Percentiles rank a stretch among this genome's conserved stretches.
Conservation (phyloP, 2,329 filamentous ascomycete genomes). For the Diaporthe sp. region DNA sequence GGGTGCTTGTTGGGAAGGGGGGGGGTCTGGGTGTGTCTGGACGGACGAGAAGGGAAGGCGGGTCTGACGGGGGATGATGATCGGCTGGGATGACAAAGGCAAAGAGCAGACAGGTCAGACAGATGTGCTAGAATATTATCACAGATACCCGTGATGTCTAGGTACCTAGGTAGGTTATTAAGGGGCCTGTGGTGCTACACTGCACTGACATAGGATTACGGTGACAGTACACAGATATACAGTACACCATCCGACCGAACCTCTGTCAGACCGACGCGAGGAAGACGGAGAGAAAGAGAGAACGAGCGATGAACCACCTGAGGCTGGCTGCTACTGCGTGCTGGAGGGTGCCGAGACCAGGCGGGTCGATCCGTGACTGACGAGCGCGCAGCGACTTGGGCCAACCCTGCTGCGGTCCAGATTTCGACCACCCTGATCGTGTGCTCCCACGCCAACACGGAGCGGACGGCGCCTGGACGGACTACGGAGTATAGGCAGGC, state of each 20-base stretch:
- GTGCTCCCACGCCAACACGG: neutral
- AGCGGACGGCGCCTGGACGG: neutral
- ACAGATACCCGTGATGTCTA: neutral
- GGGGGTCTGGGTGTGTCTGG: conserved; percentile 10
- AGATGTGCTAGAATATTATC: neutral
- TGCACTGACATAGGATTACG: neutral
- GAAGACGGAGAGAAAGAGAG: neutral
- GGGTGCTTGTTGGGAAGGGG: neutral
- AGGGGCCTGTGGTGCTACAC: neutral
- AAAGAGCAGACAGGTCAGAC: neutral
- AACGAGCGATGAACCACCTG: neutral
- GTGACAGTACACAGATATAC: neutral
- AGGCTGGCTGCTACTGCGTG: conserved; percentile 9
- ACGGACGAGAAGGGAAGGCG: neutral
- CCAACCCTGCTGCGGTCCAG: conserved; percentile 18
- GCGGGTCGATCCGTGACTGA: conserved; percentile 30
- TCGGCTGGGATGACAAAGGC: conserved; percentile 18
- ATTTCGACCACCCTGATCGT: neutral
- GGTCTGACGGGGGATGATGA: conserved; percentile 11
- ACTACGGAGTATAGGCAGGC: neutral
- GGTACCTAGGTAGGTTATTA: neutral
- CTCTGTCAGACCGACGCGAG: neutral
- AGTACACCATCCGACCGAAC: neutral
- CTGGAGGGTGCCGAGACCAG: conserved; percentile 12
- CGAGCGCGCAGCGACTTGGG: conserved; percentile 15